Percentiles rank a stretch among this genome's conserved stretches.
phyloP scores from a whole-genome alignment of 495 filamentous ascomycete species.

The Monascus purpureus region DNA sequence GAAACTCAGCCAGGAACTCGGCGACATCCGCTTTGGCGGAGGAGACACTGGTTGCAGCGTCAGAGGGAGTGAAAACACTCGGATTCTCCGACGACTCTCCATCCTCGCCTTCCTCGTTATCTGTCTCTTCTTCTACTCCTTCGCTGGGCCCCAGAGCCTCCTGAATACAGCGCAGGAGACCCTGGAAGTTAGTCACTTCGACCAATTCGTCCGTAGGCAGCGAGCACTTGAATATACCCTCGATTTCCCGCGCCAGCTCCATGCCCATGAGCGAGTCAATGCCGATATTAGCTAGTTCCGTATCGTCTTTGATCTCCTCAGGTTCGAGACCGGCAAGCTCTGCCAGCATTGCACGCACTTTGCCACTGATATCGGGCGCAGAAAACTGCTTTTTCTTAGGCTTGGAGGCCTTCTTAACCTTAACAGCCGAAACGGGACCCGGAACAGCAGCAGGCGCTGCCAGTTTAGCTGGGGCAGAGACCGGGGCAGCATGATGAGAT shows the following conservation, averaged over 20 bases:
- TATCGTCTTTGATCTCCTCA: conserved; percentile 20
- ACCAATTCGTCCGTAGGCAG: conserved; percentile 21
- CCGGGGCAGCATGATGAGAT: conserved; percentile 1
- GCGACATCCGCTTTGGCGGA: too few relatives aligned
- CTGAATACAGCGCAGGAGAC: conserved; percentile 5
- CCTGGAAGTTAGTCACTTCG: conserved; percentile 15
- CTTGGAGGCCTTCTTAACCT: too few relatives aligned
- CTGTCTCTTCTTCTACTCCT: background rate
- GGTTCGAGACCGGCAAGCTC: conserved; percentile 32
- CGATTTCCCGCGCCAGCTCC: conserved; percentile 39
- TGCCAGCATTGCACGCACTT: conserved; percentile 14
- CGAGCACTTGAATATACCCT: conserved; percentile 25
- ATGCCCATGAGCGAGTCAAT: conserved; percentile 43
- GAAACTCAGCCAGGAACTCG: too few relatives aligned
- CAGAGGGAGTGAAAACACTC: conserved; percentile 2
- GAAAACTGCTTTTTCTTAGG: conserved; percentile 2
- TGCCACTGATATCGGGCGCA: conserved; percentile 7
- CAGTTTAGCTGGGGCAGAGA: background rate
- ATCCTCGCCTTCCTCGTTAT: background rate
- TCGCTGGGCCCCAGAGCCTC: too few relatives aligned
- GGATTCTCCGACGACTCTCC: background rate
- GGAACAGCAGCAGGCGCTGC: background rate
- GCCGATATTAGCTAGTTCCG: conserved; percentile 31
- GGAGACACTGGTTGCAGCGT: too few relatives aligned
- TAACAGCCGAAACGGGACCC: too few relatives aligned